Base-by-base conservation (phyloP, 768 basidiomycete species). In the Boletus fagicola region DNA sequence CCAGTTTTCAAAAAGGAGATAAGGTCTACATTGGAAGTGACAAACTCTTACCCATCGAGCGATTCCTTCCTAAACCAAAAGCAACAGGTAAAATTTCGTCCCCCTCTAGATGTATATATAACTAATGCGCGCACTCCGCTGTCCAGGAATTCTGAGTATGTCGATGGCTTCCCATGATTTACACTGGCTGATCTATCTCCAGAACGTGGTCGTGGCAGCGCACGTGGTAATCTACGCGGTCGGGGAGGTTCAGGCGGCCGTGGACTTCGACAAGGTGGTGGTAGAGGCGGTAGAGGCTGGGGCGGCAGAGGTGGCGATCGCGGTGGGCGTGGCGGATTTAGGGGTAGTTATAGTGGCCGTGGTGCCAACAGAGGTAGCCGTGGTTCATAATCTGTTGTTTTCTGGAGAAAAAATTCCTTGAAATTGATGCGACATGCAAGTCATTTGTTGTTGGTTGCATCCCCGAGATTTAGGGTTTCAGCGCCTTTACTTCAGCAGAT, bases 1-100 rank as follows among this genome's bases (percentile, higher is more conserved):
- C 77, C 63, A 94, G 92, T 72, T 99, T 99, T 77, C 91, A 96
- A 77, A 92, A 90, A 68, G 97, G 97, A 45, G 97, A 99, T 78
- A 98, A 96, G 71, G 92, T 99, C 44, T 99, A 92, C 73, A 98
- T 99, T 68, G 92, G 86, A 40, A 88, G 88, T n/a, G 97, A 99
- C 78, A 98, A 98, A 75, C 83, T 98, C 52, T 78, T 99, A 40
- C 96, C 97, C 9, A 87, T 98, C 53, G 97, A 99, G 60, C 80
- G 97, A 63, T 99, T 99, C 77, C 78, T 99, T 60, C 97, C 97
- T 9, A 98, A 94, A 77, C 95, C 96, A 52, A 98, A 97, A 78
- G 78, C 80, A 20, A 80, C 74, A 56, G 92, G 89, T 74, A 89
- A 81, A 78, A n/a, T 64, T 53, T 78, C 72, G 28, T 62, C 30